phyloP scores from a whole-genome alignment of 2,329 filamentous ascomycete species.

The Colletotrichum liaoningense region DNA sequence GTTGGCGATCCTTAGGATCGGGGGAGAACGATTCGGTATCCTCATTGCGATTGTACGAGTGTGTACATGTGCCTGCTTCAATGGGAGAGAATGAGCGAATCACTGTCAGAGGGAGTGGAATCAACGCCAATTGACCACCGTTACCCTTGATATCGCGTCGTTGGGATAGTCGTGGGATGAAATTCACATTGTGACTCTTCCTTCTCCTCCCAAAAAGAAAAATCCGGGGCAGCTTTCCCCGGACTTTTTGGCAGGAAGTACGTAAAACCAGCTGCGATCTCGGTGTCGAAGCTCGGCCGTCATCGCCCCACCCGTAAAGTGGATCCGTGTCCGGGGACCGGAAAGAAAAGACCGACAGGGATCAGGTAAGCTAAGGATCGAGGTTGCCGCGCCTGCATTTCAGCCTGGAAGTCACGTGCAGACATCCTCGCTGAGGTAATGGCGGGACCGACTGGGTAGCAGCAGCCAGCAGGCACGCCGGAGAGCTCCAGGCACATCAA shows the following conservation, averaged over 20 bases:
- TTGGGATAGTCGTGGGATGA: background rate
- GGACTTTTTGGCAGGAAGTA: slow-evolving; percentile 17
- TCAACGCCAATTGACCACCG: background rate
- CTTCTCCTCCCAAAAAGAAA: background rate
- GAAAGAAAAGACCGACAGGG: slow-evolving; percentile 18
- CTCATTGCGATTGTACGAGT: slow-evolving; percentile 1
- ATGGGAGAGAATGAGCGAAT: background rate
- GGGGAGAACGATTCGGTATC: slow-evolving; percentile 46
- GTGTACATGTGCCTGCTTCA: background rate
- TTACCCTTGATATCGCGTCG: no score
- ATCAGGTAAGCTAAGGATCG: background rate
- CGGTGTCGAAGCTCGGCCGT: slow-evolving; percentile 23
- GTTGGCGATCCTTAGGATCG: slow-evolving; percentile 79
- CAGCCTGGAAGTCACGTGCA: slow-evolving; percentile 35
- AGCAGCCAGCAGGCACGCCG: background rate
- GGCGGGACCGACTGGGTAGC: background rate
- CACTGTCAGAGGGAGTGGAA: background rate
- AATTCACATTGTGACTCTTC: background rate
- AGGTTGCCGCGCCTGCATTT: slow-evolving; percentile 26
- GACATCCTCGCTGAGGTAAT: background rate
- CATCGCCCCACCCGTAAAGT: slow-evolving; percentile 11
- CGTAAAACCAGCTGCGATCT: slow-evolving; percentile 31
- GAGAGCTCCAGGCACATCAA: slow-evolving; percentile 37
- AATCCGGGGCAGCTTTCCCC: slow-evolving; percentile 27
- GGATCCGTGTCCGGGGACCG: slow-evolving; percentile 4